These are phyloP conservation scores for Aegilops tauschii DNA, from an alignment of 176 grass and related monocot genomes.

Conservation along the genomic window DNA sequence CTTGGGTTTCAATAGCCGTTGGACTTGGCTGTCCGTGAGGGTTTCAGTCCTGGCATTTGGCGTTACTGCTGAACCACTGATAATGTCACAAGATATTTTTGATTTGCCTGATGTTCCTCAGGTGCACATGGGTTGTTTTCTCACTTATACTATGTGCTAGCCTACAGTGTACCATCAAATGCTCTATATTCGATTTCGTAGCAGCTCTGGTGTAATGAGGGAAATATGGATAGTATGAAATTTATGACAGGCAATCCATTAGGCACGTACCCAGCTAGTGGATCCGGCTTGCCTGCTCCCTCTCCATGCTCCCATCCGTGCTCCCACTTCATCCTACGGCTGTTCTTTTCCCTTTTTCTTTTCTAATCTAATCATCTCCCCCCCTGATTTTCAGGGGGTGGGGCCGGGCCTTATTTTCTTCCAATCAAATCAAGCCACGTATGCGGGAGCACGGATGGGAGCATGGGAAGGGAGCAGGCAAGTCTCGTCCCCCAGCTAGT, in stretches of 20 bases:
- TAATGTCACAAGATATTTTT: neutral
- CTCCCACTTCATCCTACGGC: no score
- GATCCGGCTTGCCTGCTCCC: no score
- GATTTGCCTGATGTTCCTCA: constrained; percentile 9
- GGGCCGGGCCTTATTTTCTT: no score
- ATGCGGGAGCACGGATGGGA: no score
- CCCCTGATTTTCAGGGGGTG: no score
- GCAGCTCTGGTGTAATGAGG: neutral
- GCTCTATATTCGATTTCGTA: constrained; percentile 5
- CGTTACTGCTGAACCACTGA: constrained; percentile 19
- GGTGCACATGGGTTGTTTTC: constrained; percentile 32
- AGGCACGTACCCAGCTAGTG: neutral
- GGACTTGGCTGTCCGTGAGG: neutral
- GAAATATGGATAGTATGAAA: neutral
- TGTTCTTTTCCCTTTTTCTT: no score
- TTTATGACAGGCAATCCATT: constrained; percentile 18
- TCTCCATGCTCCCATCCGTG: no score
- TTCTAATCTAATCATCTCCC: no score
- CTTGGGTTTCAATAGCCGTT: neutral
- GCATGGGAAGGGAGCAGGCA: no score
- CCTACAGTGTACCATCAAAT: neutral
- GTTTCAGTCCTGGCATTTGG: constrained; percentile 24
- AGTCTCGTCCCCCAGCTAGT: neutral
- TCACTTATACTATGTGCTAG: neutral
- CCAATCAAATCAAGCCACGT: no score